A percentile compares a stretch with the other conserved stretches of the same genome.
Evolutionary conservation across 257 asterid species (phyloP).

Genomic region (Solanum clarkiae): DNA sequence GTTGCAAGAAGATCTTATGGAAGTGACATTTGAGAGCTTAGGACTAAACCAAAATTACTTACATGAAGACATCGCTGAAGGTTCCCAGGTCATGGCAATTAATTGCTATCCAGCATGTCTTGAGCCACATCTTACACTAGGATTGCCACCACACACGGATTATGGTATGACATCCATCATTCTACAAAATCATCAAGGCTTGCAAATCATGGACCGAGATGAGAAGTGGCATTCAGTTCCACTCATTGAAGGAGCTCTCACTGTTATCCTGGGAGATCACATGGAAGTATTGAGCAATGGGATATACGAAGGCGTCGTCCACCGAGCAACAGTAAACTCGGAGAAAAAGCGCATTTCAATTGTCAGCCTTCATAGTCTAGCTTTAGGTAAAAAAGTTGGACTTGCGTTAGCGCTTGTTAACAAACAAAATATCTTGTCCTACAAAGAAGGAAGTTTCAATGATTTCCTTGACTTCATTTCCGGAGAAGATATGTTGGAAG

Average conservation of each 20-base stretch:
- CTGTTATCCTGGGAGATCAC: conserved; percentile 50
- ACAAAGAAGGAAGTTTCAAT: conserved; percentile 34
- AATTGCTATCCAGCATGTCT: conserved; percentile 61
- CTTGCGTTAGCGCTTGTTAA: conserved; percentile 44
- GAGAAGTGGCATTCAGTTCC: conserved; percentile 36
- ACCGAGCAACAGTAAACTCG: conserved; percentile 35
- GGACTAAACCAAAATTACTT: conserved; percentile 30
- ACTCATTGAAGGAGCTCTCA: conserved; percentile 26
- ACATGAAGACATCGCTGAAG: conserved; percentile 27
- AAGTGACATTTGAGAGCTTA: conserved; percentile 36
- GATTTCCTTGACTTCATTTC: conserved; percentile 43
- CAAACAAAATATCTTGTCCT: conserved; percentile 24
- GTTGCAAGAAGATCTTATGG: conserved; percentile 27
- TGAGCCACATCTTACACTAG: conserved; percentile 43
- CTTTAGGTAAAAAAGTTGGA: conserved; percentile 21
- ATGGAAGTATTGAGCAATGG: conserved; percentile 60
- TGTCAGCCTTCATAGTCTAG: conserved; percentile 49
- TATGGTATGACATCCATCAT: conserved; percentile 31
- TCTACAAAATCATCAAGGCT: conserved; percentile 38
- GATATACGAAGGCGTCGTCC: conserved; percentile 30
- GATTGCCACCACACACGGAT: conserved; percentile 56
- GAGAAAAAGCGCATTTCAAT: conserved; percentile 34
- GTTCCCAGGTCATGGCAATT: conserved; percentile 40
- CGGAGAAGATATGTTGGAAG: conserved; percentile 21
- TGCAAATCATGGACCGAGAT: conserved; percentile 33